These are phyloP conservation scores for Epichloe hybrida DNA, from an alignment of 2,329 filamentous ascomycete species.

Conservation along the genomic window DNA sequence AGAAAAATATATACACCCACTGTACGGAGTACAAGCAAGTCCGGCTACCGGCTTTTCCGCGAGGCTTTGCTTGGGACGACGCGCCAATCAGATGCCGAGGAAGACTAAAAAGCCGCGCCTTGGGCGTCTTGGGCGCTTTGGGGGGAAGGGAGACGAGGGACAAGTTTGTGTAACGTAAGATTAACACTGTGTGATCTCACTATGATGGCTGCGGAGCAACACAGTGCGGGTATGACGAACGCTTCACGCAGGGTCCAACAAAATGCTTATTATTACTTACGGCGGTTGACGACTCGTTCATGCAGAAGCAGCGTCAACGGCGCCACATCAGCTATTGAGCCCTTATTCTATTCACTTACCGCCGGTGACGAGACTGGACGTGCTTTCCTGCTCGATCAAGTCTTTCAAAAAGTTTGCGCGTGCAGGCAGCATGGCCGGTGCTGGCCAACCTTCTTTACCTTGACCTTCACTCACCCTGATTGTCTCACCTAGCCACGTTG, in stretches of 20 bases:
- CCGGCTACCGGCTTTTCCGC: neutral
- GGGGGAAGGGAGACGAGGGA: neutral
- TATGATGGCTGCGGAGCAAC: no score
- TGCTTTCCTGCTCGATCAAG: no score
- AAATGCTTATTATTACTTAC: no score
- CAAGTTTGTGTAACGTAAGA: neutral
- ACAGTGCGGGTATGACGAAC: neutral
- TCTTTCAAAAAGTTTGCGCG: no score
- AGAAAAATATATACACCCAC: no score
- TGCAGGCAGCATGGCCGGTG: no score
- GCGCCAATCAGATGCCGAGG: slow-evolving; percentile 1
- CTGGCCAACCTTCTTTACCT: no score
- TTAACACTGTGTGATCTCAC: neutral
- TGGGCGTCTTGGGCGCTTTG: neutral
- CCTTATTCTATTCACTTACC: neutral
- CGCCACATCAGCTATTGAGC: neutral
- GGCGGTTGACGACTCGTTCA: no score
- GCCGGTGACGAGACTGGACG: neutral
- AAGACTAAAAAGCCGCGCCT: neutral
- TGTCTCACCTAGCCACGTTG: neutral
- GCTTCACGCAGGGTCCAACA: no score
- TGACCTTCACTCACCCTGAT: neutral
- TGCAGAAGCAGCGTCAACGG: neutral
- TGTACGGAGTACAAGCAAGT: neutral
- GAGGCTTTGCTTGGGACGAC: neutral